Evolutionary conservation across 768 basidiomycete genomes (phyloP).

Genomic region (Leccinellum albellum): DNA sequence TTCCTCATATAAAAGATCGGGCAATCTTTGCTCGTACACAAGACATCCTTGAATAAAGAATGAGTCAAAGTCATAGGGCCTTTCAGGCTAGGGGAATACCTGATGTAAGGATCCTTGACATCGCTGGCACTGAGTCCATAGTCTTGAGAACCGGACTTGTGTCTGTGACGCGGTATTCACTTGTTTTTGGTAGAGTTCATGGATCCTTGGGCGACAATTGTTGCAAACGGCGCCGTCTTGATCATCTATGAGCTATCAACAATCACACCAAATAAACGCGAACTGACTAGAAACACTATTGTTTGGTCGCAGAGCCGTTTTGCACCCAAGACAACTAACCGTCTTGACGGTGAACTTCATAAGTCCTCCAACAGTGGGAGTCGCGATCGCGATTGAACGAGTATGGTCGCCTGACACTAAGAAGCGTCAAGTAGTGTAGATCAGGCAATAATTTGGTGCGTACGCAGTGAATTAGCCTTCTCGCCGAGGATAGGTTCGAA

Average conservation of each 20-base stretch:
- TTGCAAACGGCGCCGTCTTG: constrained; percentile 91
- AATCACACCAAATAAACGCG: not conserved
- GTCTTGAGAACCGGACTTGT: constrained; percentile 87
- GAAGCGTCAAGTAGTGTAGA: constrained; percentile 3
- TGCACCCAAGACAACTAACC: constrained; percentile 92
- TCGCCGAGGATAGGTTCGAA: constrained; percentile 98
- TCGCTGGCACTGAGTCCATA: constrained; percentile 99
- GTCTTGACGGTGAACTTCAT: constrained; percentile 99
- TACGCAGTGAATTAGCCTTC: constrained; percentile 79
- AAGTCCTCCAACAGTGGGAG: constrained; percentile 91
- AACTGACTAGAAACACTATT: constrained; percentile 70
- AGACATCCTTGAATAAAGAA: constrained; percentile 65
- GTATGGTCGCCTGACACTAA: constrained; percentile 96
- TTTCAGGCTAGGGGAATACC: constrained; percentile 32
- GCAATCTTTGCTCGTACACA: constrained; percentile 96
- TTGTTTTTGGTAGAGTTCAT: constrained; percentile 93
- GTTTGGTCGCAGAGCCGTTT: constrained; percentile 74
- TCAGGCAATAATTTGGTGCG: constrained; percentile 26
- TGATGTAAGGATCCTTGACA: constrained; percentile 99
- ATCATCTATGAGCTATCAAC: constrained; percentile 4
- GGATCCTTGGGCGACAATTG: constrained; percentile 82
- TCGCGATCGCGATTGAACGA: constrained; percentile 91
- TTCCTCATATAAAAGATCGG: constrained; percentile 99
- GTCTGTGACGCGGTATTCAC: constrained; percentile 66
- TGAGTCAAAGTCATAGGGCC: not conserved